Evolutionary conservation across 2,329 filamentous ascomycete species (phyloP).

Genomic region (Immersiporthe knoxdaviesiana): DNA sequence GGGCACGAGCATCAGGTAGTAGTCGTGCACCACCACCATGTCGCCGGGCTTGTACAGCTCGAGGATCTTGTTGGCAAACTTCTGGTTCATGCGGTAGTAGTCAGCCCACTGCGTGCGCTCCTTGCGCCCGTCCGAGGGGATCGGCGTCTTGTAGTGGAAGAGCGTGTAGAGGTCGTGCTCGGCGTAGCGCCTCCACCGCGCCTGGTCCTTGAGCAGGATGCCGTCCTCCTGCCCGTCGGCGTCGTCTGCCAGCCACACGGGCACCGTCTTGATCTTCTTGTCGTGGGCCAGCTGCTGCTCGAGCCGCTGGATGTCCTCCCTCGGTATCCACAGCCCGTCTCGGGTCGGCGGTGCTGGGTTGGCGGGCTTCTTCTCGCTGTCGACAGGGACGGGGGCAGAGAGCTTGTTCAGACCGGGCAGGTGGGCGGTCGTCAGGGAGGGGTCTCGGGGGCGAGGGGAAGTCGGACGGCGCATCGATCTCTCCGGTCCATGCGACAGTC

Average conservation of each 20-base stretch:
- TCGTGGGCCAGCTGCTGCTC: constrained; percentile 75
- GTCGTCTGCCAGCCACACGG: constrained; percentile 87
- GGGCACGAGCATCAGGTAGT: constrained; percentile 87
- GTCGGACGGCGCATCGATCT: constrained; percentile 63
- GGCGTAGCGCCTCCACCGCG: constrained; percentile 85
- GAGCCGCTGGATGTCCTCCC: constrained; percentile 70
- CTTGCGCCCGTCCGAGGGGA: constrained; percentile 80
- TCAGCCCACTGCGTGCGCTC: constrained; percentile 87
- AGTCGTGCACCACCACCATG: constrained; percentile 91
- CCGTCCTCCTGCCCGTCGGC: constrained; percentile 68
- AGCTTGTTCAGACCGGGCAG: constrained; percentile 69
- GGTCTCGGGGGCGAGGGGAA: constrained; percentile 49
- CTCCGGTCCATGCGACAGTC: constrained; percentile 92
- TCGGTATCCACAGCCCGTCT: constrained; percentile 72
- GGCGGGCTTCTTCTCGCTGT: constrained; percentile 56
- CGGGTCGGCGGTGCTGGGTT: constrained; percentile 59
- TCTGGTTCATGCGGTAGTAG: constrained; percentile 90
- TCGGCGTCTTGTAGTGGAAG: constrained; percentile 95
- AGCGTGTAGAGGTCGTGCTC: constrained; percentile 91
- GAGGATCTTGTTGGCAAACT: constrained; percentile 87
- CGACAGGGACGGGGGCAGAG: constrained; percentile 77
- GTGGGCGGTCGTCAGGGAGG: constrained; percentile 55
- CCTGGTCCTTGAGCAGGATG: constrained; percentile 78
- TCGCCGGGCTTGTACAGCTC: constrained; percentile 91
- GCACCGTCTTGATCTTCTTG: constrained; percentile 76